These are phyloP conservation scores for Anisodus acutangulus DNA, from an alignment of 257 asterid species.

Conservation along the genomic window DNA sequence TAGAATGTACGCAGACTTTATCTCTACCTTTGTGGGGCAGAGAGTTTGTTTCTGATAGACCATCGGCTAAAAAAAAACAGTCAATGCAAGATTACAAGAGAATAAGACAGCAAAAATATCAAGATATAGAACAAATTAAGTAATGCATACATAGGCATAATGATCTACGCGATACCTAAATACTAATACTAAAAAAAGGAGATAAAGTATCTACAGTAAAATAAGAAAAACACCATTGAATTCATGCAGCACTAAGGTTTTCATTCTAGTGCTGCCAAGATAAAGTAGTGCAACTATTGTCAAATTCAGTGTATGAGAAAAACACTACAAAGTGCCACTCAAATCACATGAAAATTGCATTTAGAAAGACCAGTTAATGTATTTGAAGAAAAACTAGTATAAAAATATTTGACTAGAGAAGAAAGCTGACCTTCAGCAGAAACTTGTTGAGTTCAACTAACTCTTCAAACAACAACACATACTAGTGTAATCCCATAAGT, in stretches of 20 bases:
- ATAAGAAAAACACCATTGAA: not conserved
- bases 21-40: too few relatives aligned
- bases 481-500: too few relatives aligned
- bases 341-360: not conserved
- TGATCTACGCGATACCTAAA: too few relatives aligned
- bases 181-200: too few relatives aligned
- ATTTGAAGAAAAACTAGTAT: not conserved
- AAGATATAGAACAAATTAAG: too few relatives aligned
- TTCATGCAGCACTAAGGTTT: not conserved
- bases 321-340: too few relatives aligned
- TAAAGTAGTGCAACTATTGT: not conserved
- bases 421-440: conserved; percentile 69
- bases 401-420: not conserved
- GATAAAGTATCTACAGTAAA: not conserved
- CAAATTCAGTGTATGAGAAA: not conserved
- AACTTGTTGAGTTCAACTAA: conserved; percentile 78
- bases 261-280: conserved; percentile 1
- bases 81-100: too few relatives aligned
- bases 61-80: too few relatives aligned
- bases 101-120: too few relatives aligned
- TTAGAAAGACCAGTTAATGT: not conserved
- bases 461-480: conserved; percentile 42
- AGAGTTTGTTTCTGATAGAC: too few relatives aligned
- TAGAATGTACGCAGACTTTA: too few relatives aligned
- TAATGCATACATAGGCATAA: too few relatives aligned